Evolutionary conservation across 2,329 filamentous ascomycete genomes (phyloP).

Genomic region (Botrytis pseudocinerea): DNA sequence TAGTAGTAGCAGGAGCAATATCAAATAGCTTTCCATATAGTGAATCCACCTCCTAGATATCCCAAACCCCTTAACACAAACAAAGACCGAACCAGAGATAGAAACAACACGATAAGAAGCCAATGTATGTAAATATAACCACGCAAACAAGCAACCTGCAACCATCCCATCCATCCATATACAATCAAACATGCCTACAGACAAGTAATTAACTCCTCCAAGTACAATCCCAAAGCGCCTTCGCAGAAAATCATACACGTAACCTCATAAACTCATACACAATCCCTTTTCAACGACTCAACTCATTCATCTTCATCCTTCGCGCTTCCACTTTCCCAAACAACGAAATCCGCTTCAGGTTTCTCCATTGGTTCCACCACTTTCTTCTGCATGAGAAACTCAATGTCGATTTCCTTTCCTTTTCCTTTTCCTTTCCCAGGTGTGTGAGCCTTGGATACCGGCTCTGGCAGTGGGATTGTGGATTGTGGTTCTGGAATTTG

Average conservation of each 20-base stretch:
- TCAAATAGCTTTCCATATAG: background rate
- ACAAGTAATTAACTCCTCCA: background rate
- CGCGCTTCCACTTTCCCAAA: constrained; percentile 70
- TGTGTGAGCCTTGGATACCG: background rate
- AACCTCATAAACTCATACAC: constrained; percentile 4
- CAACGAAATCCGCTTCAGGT: constrained; percentile 61
- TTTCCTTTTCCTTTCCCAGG: constrained; percentile 4
- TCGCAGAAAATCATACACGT: background rate
- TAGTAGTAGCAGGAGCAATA: background rate
- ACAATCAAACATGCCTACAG: background rate
- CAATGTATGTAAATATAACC: background rate
- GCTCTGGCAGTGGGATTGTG: background rate
- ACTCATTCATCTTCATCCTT: constrained; percentile 50
- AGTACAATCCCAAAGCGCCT: background rate
- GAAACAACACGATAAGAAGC: background rate
- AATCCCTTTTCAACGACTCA: background rate
- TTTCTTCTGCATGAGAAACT: constrained; percentile 45
- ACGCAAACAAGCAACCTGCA: background rate
- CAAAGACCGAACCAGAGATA: background rate
- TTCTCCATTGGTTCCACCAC: constrained; percentile 58
- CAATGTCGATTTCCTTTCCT: constrained; percentile 40
- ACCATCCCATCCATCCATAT: background rate
- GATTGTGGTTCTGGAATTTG: too few relatives aligned
- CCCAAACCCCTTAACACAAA: background rate
- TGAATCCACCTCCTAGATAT: background rate